phyloP scores from a whole-genome alignment of 345 rosid species.

The Gossypium longicalyx region DNA sequence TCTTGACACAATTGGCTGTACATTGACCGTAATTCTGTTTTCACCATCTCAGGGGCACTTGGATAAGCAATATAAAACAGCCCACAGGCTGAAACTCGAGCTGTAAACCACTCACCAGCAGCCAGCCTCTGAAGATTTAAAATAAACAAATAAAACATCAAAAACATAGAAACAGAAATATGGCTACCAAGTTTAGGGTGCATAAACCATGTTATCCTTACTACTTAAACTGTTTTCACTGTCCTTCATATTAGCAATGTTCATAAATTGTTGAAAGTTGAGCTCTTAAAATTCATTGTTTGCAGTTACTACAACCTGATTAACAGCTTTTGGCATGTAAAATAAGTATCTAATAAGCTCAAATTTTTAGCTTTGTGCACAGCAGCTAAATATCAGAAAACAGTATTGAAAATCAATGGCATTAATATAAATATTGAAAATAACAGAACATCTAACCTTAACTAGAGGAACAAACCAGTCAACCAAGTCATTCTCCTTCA shows the following conservation, averaged over 20 bases:
- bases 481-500: slow-evolving; percentile 77
- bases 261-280: background rate
- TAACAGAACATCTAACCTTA: slow-evolving; percentile 48
- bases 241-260: background rate
- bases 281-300: background rate
- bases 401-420: background rate
- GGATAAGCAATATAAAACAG: slow-evolving; percentile 87
- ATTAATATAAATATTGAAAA: background rate
- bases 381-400: background rate
- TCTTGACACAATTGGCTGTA: slow-evolving; percentile 88
- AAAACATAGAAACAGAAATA: background rate
- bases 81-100: slow-evolving; percentile 91
- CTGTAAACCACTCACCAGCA: slow-evolving; percentile 97
- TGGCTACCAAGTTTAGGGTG: background rate
- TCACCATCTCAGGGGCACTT: slow-evolving; percentile 70
- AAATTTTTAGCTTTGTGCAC: background rate
- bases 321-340: background rate
- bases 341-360: background rate
- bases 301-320: background rate
- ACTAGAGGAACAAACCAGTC: slow-evolving; percentile 74
- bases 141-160: background rate
- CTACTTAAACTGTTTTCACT: background rate
- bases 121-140: slow-evolving; percentile 64
- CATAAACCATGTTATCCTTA: background rate
- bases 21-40: slow-evolving; percentile 62